Evolutionary conservation across 371 early-diverging fungal species (phyloP).

Genomic region (Rhizopus stolonifer): DNA sequence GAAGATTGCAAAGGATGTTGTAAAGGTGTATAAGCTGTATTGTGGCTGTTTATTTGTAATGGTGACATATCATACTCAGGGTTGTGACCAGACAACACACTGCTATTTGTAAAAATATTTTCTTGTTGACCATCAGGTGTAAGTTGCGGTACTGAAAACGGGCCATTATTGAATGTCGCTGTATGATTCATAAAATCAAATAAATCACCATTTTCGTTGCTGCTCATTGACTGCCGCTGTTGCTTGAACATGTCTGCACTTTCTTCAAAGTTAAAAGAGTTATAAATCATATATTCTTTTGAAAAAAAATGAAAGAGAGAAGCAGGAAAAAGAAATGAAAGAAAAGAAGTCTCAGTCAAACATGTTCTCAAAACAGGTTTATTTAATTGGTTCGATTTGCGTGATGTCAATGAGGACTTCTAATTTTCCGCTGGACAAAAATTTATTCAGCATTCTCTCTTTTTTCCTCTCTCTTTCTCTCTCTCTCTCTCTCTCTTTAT

Average conservation of each 20-base stretch:
- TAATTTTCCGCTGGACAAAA: too few species aligned
- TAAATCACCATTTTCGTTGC: slow-evolving; percentile 23
- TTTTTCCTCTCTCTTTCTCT: neutral
- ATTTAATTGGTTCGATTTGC: slow-evolving; percentile 11
- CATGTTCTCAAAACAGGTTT: neutral
- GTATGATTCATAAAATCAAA: slow-evolving; percentile 28
- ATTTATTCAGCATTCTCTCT: too few species aligned
- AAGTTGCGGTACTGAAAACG: slow-evolving; percentile 27
- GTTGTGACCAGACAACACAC: slow-evolving; percentile 36
- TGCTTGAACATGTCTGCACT: slow-evolving; percentile 20
- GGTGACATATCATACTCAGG: slow-evolving; percentile 48
- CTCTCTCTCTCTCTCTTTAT: neutral
- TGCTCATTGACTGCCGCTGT: slow-evolving; percentile 6
- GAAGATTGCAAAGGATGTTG: slow-evolving; percentile 13
- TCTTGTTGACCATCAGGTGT: slow-evolving; percentile 38
- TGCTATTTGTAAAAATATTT: slow-evolving; percentile 32
- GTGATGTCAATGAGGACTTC: neutral
- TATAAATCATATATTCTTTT: slow-evolving; percentile 25
- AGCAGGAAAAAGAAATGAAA: neutral
- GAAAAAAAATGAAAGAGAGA: neutral
- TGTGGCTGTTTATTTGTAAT: slow-evolving; percentile 31
- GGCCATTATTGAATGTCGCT: neutral
- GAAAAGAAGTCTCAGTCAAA: slow-evolving; percentile 2
- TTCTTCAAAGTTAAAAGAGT: slow-evolving; percentile 26
- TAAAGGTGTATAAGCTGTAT: slow-evolving; percentile 22